Evolutionary conservation across 2,329 filamentous ascomycete species (phyloP).

Genomic region (Ophiostoma ulmi): DNA sequence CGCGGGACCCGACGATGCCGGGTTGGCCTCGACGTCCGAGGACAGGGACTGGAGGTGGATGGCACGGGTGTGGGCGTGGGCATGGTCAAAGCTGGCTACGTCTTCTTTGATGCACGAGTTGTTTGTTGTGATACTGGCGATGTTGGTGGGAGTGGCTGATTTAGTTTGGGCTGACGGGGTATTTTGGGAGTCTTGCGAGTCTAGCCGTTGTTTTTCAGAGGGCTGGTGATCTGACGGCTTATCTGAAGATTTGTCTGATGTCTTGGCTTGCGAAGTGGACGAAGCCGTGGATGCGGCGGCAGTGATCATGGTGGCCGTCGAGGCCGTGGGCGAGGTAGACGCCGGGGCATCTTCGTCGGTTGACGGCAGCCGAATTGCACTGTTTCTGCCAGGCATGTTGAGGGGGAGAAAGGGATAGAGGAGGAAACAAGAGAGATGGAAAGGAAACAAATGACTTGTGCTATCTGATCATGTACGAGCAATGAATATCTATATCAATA

Average conservation of each 20-base stretch:
- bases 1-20: not conserved
- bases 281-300: slow-evolving; percentile 12
- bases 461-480: not conserved
- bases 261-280: slow-evolving; percentile 11
- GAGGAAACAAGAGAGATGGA: not conserved
- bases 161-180: no score
- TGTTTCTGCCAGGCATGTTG: slow-evolving; percentile 13
- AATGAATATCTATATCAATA: not conserved
- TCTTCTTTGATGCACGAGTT: not conserved
- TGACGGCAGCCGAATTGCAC: slow-evolving; percentile 18
- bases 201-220: not conserved
- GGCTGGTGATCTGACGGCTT: not conserved
- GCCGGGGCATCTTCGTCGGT: slow-evolving; percentile 16
- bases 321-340: slow-evolving; percentile 14
- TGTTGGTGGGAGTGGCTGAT: not conserved
- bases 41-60: slow-evolving; percentile 1
- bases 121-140: not conserved
- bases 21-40: not conserved
- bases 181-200: not conserved
- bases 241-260: not conserved
- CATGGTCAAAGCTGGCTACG: not conserved
- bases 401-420: not conserved
- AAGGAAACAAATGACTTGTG: not conserved
- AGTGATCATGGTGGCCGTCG: slow-evolving; percentile 22
- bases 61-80: not conserved